Evolutionary conservation across 257 asterid species (phyloP), one percentile per base, ranked within the genome.

Genomic region (Ajuga chamaepitys): DNA sequence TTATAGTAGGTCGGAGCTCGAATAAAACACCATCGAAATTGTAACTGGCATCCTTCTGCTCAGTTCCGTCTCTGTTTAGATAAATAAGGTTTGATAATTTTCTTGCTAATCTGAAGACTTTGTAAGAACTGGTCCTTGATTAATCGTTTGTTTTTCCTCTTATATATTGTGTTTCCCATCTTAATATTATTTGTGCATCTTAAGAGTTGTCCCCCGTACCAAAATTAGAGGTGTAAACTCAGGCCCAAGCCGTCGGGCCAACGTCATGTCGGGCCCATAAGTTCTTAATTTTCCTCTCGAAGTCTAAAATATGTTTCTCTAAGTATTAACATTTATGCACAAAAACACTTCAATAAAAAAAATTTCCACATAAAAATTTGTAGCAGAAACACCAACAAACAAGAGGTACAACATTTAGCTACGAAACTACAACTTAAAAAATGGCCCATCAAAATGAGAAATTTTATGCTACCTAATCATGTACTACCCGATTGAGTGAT

Each of bases 1-100:
- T 89, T 68, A 93, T 93, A 66, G 81, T 91, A 0, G 80, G 88
- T 14, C 84, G 97, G 44, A 66, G 78, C 84, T 71, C 91, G 18
- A 81, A 78, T 46, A 89, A 87, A 64, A 68, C 86, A 37, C 67
- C 85, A 4, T 89, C 99, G 32, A 93, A 86, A 70, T 28, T 93
- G 73, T 93, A 83, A 56, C 64, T 68, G 18, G 28, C 7, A 1
- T 42, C 10, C 12, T 32, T 52, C 13, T 22, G n/a, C 25, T 4
- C 58, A 1, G 11, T 58, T 47, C 14, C 5, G 4, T 40, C 8
- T 48, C 14, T 59, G 55, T 32, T 28, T 17, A 32, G 74, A 68
- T 54, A 72, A 69, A 50, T 62, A 16, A 53, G 60, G 10, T 72
- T n/a, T 75, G 60, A 21, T 58, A 44, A 24, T 55, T 54, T 5